Base-by-base conservation (phyloP, 73 alveolate species). In the Durusdinium trenchii region DNA sequence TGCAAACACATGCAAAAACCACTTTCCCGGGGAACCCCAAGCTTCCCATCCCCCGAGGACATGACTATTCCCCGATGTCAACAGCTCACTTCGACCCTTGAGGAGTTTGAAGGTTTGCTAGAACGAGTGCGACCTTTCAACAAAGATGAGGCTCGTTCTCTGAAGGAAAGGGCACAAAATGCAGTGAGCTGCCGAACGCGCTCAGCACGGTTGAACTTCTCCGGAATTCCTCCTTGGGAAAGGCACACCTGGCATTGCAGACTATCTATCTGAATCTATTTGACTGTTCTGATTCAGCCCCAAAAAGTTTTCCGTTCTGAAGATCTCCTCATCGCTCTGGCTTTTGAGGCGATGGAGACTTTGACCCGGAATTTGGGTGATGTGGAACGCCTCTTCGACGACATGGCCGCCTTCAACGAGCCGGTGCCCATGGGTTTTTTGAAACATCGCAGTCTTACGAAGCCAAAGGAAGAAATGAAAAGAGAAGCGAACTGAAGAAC, bases 81-180 rank as follows among this genome's bases (percentile, higher is more conserved):
- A 0, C 18, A 60, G 3, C 3, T 32, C 6, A 36, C 26, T 0
- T 0, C 0, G 2, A 5, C 18, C 10, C 75, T n/a, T 20, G 45
- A 85, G 94, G 94, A 85, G 94, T 85, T 85, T 42, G 94, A 85
- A 30, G 94, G 94, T 26, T 54, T 85, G 43, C 73, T 85, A 14
- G 94, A 85, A 79, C 62, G 94, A 38, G 94, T 85, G 30, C 76
- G 94, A 6, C 94, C 94, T 42, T 85, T 85, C 57, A 35, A 60
- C 38, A 54, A 42, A 40, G 94, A 85, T 42, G 94, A 85, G 61
- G 94, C 54, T 57, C 38, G 6, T 48, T 5, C n/a, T n/a, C n/a
- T n/a, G n/a, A n/a, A n/a, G n/a, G n/a, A n/a, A n/a, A n/a, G n/a
- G n/a, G n/a, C n/a, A n/a, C n/a, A n/a, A n/a, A n/a, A n/a, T n/a